Conservation (phyloP, 257 asterid species). For the Solanum bulbocastanum region DNA sequence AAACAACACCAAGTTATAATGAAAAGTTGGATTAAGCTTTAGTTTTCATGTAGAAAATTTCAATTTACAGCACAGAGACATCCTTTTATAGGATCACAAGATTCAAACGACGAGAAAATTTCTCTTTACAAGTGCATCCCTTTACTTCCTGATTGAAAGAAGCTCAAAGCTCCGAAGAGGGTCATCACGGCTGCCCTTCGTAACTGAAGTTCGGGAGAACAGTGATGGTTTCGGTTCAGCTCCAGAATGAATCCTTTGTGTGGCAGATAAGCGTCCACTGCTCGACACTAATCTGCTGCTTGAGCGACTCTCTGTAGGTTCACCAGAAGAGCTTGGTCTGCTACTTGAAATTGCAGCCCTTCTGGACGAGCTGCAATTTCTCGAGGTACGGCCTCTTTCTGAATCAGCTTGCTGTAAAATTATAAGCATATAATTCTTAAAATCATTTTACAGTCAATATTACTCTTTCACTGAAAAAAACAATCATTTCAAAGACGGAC, state of each 20-base stretch:
- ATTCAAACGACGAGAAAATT: slow-evolving; percentile 23
- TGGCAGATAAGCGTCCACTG: slow-evolving; percentile 31
- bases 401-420: slow-evolving; percentile 55
- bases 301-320: slow-evolving; percentile 32
- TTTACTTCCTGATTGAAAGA: slow-evolving; percentile 43
- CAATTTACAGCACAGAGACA: background rate
- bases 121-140: slow-evolving; percentile 2
- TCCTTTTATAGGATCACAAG: background rate
- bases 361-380: slow-evolving; percentile 66
- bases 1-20: background rate
- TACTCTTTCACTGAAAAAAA: background rate
- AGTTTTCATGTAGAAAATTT: background rate
- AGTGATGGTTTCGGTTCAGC: slow-evolving; percentile 1
- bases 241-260: slow-evolving; percentile 8
- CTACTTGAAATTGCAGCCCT: slow-evolving; percentile 43
- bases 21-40: background rate
- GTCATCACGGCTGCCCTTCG: slow-evolving; percentile 65
- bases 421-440: background rate
- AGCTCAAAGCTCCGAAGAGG: slow-evolving; percentile 92
- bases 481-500: background rate
- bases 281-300: slow-evolving; percentile 20
- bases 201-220: slow-evolving; percentile 33
- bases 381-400: slow-evolving; percentile 48
- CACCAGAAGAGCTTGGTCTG: slow-evolving; percentile 52
- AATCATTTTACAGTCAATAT: background rate